Evolutionary conservation across 805 yeast genomes (phyloP).

Genomic region (Candida xyloterini): DNA sequence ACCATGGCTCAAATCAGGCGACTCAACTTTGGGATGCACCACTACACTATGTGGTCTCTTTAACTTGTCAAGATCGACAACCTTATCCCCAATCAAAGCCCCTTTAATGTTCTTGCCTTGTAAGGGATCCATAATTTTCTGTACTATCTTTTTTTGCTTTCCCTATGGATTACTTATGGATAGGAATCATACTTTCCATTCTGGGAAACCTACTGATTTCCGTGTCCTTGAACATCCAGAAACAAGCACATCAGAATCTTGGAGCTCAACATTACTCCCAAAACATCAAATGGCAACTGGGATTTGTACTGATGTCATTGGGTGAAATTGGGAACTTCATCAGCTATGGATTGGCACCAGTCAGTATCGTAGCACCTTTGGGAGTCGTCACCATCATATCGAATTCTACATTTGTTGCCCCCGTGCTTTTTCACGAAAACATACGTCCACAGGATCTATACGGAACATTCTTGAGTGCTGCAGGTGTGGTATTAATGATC

Average conservation of each 20-base stretch:
- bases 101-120: constrained; percentile 5
- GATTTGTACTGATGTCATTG: constrained; percentile 38
- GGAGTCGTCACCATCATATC: constrained; percentile 49
- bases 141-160: background rate
- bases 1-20: background rate
- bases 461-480: constrained; percentile 40
- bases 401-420: constrained; percentile 45
- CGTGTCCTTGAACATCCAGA: constrained; percentile 29
- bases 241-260: constrained; percentile 24
- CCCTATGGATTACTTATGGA: constrained; percentile 6
- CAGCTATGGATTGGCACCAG: constrained; percentile 48
- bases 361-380: constrained; percentile 45
- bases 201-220: constrained; percentile 29
- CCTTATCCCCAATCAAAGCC: constrained; percentile 9
- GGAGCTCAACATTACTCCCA: constrained; percentile 15
- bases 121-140: constrained; percentile 11
- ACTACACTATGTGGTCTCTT: constrained; percentile 5
- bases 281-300: constrained; percentile 38
- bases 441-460: constrained; percentile 33
- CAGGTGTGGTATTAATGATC: constrained; percentile 42
- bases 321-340: constrained; percentile 48
- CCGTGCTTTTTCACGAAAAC: constrained; percentile 41
- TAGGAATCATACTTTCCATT: constrained; percentile 28
- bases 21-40: background rate
- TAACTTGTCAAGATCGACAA: constrained; percentile 4